A percentile compares a stretch with the other conserved stretches of the same genome.
Conservation (phyloP, 805 yeast genomes). For the Lipomyces kockii region DNA sequence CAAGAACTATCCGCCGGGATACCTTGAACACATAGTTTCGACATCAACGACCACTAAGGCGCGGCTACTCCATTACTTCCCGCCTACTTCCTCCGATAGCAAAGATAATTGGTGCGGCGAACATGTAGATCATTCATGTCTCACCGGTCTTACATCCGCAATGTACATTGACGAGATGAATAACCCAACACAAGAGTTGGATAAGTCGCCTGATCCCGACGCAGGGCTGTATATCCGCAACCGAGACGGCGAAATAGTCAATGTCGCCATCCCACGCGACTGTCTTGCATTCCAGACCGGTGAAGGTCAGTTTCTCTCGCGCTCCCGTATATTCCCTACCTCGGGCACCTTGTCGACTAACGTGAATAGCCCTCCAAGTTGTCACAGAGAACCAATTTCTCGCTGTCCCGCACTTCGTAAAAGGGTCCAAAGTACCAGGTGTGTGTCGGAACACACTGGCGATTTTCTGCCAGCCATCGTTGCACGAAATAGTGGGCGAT, state of each 20-base stretch:
- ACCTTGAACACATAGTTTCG: constrained; percentile 53
- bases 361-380: constrained; percentile 53
- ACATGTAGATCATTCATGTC: constrained; percentile 63
- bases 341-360: too few species aligned
- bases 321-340: not conserved
- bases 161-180: constrained; percentile 52
- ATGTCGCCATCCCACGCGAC: constrained; percentile 59
- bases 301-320: constrained; percentile 38
- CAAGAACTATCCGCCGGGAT: constrained; percentile 46
- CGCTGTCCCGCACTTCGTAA: constrained; percentile 64
- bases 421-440: constrained; percentile 47
- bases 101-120: constrained; percentile 64
- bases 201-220: constrained; percentile 50
- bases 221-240: constrained; percentile 59
- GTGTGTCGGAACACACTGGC: constrained; percentile 62
- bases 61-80: constrained; percentile 59
- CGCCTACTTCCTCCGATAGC: constrained; percentile 39
- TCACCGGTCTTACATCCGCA: constrained; percentile 64
- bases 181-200: constrained; percentile 39
- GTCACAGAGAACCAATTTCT: constrained; percentile 55
- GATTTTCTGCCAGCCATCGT: constrained; percentile 64
- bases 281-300: constrained; percentile 68
- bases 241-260: constrained; percentile 52
- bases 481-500: constrained; percentile 54
- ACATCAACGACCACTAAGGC: constrained; percentile 62